Percentiles rank a stretch among this genome's conserved stretches.
phyloP scores from a whole-genome alignment of 306 rosid genomes.

The Rubus parviflorus region DNA sequence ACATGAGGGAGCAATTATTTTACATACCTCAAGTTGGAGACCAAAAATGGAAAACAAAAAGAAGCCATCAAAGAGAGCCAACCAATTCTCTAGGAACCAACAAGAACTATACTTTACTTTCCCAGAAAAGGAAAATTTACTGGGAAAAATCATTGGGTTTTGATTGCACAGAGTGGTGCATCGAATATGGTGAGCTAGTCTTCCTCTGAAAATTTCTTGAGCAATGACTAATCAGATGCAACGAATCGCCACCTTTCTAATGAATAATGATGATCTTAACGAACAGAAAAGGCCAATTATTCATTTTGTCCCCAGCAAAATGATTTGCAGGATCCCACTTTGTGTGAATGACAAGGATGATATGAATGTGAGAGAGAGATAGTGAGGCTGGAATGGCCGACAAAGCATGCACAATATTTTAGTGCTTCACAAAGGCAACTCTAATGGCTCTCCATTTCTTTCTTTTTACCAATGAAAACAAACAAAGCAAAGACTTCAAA shows the following conservation, averaged over 20 bases:
- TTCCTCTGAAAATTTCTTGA: background rate
- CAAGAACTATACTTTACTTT: background rate
- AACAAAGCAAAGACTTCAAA: background rate
- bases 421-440: constrained; percentile 21
- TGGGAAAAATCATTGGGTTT: constrained; percentile 7
- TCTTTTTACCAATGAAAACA: background rate
- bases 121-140: background rate
- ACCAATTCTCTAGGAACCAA: constrained; percentile 12
- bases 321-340: constrained; percentile 33
- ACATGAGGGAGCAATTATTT: constrained; percentile 1
- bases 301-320: constrained; percentile 23
- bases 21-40: constrained; percentile 24
- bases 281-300: constrained; percentile 10
- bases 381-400: constrained; percentile 27
- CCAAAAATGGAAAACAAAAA: constrained; percentile 4
- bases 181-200: background rate
- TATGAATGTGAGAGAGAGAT: background rate
- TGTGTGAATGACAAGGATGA: constrained; percentile 17
- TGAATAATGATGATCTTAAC: constrained; percentile 24
- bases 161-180: constrained; percentile 8
- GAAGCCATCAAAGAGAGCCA: constrained; percentile 25
- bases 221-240: background rate
- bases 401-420: constrained; percentile 33
- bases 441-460: background rate
- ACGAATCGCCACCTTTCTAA: constrained; percentile 12